Evolutionary conservation across 768 basidiomycete species (phyloP).

Genomic region (Termitomyces sp.): DNA sequence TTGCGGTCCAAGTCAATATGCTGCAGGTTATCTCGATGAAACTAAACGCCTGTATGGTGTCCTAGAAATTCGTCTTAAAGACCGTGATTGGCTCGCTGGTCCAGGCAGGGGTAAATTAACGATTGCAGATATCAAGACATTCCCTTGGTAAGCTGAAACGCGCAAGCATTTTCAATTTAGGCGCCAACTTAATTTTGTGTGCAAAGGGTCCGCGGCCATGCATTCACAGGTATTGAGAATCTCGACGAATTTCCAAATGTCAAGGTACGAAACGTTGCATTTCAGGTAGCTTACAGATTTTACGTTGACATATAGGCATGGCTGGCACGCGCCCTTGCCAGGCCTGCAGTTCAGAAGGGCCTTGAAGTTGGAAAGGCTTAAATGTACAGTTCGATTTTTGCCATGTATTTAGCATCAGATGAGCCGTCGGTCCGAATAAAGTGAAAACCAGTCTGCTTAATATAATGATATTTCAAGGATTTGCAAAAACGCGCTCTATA

Average conservation of each 20-base stretch:
- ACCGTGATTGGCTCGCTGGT: constrained; percentile 79
- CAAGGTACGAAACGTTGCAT: constrained; percentile 15
- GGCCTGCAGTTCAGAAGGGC: constrained; percentile 18
- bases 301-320: constrained; percentile 13
- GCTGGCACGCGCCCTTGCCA: constrained; percentile 15
- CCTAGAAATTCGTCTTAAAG: constrained; percentile 69
- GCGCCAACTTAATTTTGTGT: neutral
- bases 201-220: constrained; percentile 50
- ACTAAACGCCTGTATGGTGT: constrained; percentile 82
- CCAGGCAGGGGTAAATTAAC: constrained; percentile 60
- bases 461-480: neutral
- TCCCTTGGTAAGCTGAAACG: constrained; percentile 46
- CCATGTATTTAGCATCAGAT: neutral
- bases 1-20: constrained; percentile 11
- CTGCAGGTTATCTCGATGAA: constrained; percentile 70
- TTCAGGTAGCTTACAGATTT: neutral
- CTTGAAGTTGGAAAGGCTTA: constrained; percentile 12
- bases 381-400: neutral
- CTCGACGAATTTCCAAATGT: constrained; percentile 19
- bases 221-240: constrained; percentile 28
- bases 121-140: constrained; percentile 68
- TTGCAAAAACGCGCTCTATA: neutral
- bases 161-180: neutral
- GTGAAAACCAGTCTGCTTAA: neutral
- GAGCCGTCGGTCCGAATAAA: neutral